phyloP scores from a whole-genome alignment of 2,329 filamentous ascomycete genomes.

The Ophiostoma montium region DNA sequence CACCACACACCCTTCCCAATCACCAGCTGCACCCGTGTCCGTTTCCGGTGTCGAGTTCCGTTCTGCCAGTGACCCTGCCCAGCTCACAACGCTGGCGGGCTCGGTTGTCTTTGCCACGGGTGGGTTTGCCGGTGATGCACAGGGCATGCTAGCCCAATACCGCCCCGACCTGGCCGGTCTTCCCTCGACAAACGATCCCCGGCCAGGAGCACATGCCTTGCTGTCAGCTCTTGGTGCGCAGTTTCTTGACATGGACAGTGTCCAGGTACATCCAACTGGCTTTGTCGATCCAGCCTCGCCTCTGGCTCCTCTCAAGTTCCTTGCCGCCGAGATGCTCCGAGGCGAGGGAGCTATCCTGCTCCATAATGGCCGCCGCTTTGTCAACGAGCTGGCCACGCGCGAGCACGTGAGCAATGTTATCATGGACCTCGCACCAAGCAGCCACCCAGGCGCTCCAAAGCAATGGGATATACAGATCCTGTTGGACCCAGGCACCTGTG shows the following conservation, averaged over 20 bases:
- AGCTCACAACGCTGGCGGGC: conserved; percentile 58
- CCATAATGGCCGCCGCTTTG: conserved; percentile 85
- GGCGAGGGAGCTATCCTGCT: conserved; percentile 94
- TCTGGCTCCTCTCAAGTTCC: conserved; percentile 93
- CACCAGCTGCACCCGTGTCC: neutral
- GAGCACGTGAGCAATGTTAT: conserved; percentile 99
- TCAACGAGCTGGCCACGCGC: conserved; percentile 93
- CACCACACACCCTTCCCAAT: conserved; percentile 11
- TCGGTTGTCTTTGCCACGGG: conserved; percentile 90
- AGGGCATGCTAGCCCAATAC: conserved; percentile 83
- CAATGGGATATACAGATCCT: conserved; percentile 84
- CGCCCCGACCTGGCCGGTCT: conserved; percentile 85
- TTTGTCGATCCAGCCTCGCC: conserved; percentile 96
- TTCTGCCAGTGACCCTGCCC: conserved; percentile 44
- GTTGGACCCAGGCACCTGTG: conserved; percentile 97
- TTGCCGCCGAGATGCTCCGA: conserved; percentile 94
- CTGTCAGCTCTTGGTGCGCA: conserved; percentile 82
- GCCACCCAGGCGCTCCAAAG: neutral
- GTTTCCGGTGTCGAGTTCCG: conserved; percentile 82
- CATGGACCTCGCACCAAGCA: conserved; percentile 18
- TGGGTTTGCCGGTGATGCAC: conserved; percentile 94
- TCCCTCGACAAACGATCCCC: conserved; percentile 64
- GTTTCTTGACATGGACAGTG: conserved; percentile 98
- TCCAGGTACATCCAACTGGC: conserved; percentile 96
- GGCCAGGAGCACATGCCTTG: conserved; percentile 49